Evolutionary conservation across 31 red algal species (phyloP).

Genomic region (Bonnemaisonia californica): DNA sequence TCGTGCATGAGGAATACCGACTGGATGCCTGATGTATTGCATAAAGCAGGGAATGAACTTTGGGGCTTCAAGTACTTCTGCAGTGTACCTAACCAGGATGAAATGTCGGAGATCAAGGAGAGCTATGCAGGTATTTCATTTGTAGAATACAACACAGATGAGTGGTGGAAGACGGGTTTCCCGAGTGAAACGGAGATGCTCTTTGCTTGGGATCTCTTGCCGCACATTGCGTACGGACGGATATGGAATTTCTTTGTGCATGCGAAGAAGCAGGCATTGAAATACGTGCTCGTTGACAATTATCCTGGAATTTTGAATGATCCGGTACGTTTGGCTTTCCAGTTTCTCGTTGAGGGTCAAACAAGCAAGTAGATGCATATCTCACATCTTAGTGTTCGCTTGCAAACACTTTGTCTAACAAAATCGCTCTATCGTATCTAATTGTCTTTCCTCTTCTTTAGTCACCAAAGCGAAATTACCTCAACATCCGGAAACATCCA

Average conservation of each 20-base stretch:
- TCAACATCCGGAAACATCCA: constrained; percentile 84
- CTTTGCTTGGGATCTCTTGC: constrained; percentile 79
- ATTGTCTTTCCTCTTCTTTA: neutral
- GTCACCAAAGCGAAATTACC: constrained; percentile 83
- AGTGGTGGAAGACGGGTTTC: constrained; percentile 80
- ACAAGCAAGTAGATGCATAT: no score
- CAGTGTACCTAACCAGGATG: constrained; percentile 35
- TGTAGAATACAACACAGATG: constrained; percentile 60
- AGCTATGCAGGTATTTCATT: constrained; percentile 37
- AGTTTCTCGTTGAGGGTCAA: no score
- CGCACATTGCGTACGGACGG: constrained; percentile 81
- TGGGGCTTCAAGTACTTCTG: constrained; percentile 93
- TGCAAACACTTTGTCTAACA: neutral
- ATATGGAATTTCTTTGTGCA: constrained; percentile 92
- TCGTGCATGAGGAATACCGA: constrained; percentile 62
- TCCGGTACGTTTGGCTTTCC: constrained; percentile 61
- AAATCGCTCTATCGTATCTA: neutral
- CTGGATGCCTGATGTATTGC: constrained; percentile 56
- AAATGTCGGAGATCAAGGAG: constrained; percentile 33
- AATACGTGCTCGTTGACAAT: constrained; percentile 85
- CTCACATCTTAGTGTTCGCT: no score
- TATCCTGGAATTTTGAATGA: constrained; percentile 85
- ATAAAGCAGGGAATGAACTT: constrained; percentile 66
- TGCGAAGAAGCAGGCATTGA: constrained; percentile 55
- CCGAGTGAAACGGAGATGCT: constrained; percentile 63